A percentile compares a stretch with the other conserved stretches of the same genome.
phyloP scores from a whole-genome alignment of 306 rosid species.

The Rosa lucieae region DNA sequence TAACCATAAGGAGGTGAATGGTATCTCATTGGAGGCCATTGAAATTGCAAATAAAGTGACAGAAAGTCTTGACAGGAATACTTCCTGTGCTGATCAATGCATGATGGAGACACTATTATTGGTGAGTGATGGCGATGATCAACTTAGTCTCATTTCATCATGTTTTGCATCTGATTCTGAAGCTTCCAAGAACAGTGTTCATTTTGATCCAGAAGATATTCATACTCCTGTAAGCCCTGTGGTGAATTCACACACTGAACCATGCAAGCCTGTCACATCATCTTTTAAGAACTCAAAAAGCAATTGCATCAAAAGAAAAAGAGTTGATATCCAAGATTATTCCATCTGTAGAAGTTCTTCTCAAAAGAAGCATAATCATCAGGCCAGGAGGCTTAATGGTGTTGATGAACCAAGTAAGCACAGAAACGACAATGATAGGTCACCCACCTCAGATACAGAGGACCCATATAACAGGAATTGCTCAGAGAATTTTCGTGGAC shows the following conservation, averaged over 20 bases:
- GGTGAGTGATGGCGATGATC: conserved; percentile 49
- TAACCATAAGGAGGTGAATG: conserved; percentile 23
- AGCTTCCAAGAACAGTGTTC: conserved; percentile 37
- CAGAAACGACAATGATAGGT: conserved; percentile 26
- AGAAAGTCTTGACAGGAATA: conserved; percentile 26
- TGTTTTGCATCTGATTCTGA: conserved; percentile 60
- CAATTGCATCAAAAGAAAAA: conserved; percentile 24
- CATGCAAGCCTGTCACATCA: conserved; percentile 35
- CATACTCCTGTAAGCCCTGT: conserved; percentile 36
- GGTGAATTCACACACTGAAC: conserved; percentile 27
- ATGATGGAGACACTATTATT: conserved; percentile 55
- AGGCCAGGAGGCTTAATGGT: conserved; percentile 22
- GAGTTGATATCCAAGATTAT: conserved; percentile 36
- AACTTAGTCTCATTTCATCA: conserved; percentile 55
- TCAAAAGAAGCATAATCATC: conserved; percentile 35
- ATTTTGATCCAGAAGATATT: conserved; percentile 36
- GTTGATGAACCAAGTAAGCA: conserved; percentile 23
- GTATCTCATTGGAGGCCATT: conserved; percentile 31
- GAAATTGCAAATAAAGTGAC: conserved; percentile 28
- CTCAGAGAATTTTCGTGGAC: conserved; percentile 31
- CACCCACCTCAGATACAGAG: conserved; percentile 32
- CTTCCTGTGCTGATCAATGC: conserved; percentile 38
- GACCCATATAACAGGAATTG: conserved; percentile 29
- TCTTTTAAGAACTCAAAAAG: conserved; percentile 32
- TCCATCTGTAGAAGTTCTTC: conserved; percentile 37